Evolutionary conservation across 345 rosid species (phyloP).

Genomic region (Citrus unshiu): DNA sequence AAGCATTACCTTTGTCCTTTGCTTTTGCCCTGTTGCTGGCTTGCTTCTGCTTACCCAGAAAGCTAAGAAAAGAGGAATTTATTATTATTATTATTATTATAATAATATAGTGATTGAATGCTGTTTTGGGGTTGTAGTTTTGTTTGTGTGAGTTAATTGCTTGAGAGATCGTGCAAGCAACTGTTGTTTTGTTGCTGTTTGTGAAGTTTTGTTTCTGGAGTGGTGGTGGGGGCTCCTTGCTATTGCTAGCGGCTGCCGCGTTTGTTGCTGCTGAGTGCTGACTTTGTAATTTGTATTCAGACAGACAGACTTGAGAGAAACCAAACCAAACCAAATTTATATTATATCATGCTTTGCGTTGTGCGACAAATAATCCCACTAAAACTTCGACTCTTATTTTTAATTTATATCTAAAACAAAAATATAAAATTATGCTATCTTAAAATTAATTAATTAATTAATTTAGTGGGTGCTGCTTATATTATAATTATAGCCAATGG

Average conservation of each 20-base stretch:
- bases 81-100: no score
- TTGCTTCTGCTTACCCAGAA: neutral
- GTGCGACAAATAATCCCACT: neutral
- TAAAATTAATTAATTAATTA: no score
- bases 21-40: neutral
- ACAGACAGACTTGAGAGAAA: neutral
- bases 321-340: neutral
- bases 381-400: no score
- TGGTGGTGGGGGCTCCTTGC: neutral
- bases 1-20: neutral
- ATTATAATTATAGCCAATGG: no score
- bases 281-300: neutral
- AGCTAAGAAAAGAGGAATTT: neutral
- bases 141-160: neutral
- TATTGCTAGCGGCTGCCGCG: neutral
- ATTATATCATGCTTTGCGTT: neutral
- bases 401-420: no score
- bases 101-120: neutral
- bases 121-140: neutral
- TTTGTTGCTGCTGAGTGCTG: neutral
- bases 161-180: constrained; percentile 16
- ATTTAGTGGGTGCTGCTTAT: no score
- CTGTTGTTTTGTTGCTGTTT: neutral
- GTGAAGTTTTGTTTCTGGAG: neutral
- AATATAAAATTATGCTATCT: no score